Conservation (phyloP, 352 stramenopile genomes). For the Phytophthora macrochlamydospora region DNA sequence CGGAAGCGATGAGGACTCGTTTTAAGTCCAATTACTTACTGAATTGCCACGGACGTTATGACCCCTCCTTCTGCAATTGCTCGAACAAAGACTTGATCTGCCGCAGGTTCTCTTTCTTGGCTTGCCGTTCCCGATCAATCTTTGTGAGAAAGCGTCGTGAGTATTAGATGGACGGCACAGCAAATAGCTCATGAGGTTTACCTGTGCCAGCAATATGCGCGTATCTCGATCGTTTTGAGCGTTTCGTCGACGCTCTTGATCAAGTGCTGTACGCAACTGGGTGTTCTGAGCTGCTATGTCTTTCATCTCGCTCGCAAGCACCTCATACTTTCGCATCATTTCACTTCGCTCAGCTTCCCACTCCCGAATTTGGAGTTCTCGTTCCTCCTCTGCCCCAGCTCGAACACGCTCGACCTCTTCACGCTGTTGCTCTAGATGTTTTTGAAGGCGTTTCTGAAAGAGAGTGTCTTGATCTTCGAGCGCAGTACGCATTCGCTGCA, state of each 20-base stretch:
- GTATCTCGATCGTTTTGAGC: slow-evolving; percentile 68
- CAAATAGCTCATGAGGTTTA: slow-evolving; percentile 11
- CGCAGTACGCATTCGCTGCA: slow-evolving; percentile 60
- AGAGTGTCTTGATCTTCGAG: slow-evolving; percentile 62
- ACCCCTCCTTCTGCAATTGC: slow-evolving; percentile 60
- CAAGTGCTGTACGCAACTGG: slow-evolving; percentile 47
- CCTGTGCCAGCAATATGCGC: slow-evolving; percentile 63
- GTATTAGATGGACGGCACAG: too few relatives aligned
- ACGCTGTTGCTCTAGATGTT: slow-evolving; percentile 49
- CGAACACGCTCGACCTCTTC: slow-evolving; percentile 48
- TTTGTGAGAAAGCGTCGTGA: slow-evolving; percentile 6
- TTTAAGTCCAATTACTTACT: slow-evolving; percentile 37
- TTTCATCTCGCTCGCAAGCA: slow-evolving; percentile 45
- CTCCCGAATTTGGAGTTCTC: slow-evolving; percentile 35
- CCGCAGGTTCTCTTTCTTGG: slow-evolving; percentile 71
- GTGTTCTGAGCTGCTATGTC: slow-evolving; percentile 53
- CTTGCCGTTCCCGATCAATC: slow-evolving; percentile 70
- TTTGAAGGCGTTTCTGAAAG: slow-evolving; percentile 57
- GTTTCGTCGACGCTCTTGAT: slow-evolving; percentile 50
- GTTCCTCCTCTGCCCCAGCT: slow-evolving; percentile 39
- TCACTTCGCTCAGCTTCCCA: slow-evolving; percentile 39
- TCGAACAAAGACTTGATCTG: slow-evolving; percentile 84
- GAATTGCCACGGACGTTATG: slow-evolving; percentile 22
- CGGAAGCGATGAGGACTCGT: slow-evolving; percentile 80
- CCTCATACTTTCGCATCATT: slow-evolving; percentile 51